Base-by-base conservation (phyloP, 2,329 filamentous ascomycete genomes). In the Penicillium paneum region DNA sequence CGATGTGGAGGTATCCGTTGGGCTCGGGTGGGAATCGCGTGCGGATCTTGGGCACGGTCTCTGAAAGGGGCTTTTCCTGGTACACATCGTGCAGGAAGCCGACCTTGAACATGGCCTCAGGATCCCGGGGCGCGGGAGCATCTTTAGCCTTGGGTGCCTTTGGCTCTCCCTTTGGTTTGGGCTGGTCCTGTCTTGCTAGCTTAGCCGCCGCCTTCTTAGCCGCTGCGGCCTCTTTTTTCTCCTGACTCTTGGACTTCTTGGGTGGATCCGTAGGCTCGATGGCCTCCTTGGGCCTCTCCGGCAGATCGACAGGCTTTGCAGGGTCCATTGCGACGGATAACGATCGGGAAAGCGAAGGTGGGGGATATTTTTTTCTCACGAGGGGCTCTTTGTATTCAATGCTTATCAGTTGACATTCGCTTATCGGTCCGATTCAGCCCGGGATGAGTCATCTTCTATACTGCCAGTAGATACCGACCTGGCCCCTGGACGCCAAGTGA, bases 1-100 rank as follows among this genome's bases (percentile, higher is more conserved):
- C 93, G 64, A 97, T 89, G 70, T 97, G 92, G 10, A 97, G 82
- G 71, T 88, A 97, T 51, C 93, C 94, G 72, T 97, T 97, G 44
- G 94, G 94, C 75, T 93, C 89, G 19, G 89, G 89, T 2, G 89
- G 89, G 68, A 93, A 92, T 62, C 89, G 84, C 4, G 88, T 91
- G 45, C 87, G 63, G 17, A 79, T 75, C 58, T 65, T 65, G 39
- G 62, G 54, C 29, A 72, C 64, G 48, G 74, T 68, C 42, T 67
- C 61, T 50, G 63, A 65, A 44, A 65, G 43, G 2, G 86, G 85
- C 45, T 84, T 81, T 72, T 88, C 83, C 57, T 86, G 82, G 75
- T 86, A 90, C 29, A 92, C 87, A 4, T 87, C 84, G 48, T 81
- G 79, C 34, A 92, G 80, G 75, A 91, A 93, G 36, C 89, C 89